These are phyloP conservation scores for Volvox carteri DNA, from an alignment of 163 green algal genomes.

Conservation along the genomic window DNA sequence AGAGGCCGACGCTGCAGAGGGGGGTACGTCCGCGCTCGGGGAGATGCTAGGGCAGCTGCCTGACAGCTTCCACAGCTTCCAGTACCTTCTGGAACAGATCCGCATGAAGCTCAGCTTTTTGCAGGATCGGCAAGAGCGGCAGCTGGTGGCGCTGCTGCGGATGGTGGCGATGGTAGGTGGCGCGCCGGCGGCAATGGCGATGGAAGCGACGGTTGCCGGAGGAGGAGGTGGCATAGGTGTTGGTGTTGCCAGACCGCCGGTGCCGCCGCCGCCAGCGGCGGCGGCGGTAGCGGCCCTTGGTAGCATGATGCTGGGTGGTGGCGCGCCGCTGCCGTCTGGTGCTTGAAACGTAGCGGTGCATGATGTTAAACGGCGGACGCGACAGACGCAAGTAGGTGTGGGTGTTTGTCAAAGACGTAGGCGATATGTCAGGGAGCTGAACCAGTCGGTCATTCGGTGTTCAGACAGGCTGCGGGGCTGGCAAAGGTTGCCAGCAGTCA, in stretches of 20 bases:
- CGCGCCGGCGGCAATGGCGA: neutral
- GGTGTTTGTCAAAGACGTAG: too few species aligned
- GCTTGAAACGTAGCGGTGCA: neutral
- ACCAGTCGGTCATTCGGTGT: too few species aligned
- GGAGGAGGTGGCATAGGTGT: neutral
- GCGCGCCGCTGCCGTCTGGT: neutral
- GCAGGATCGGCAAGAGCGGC: conserved; percentile 33
- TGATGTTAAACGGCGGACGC: too few species aligned
- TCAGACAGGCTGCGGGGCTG: too few species aligned
- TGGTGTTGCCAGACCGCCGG: neutral
- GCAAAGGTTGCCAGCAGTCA: too few species aligned
- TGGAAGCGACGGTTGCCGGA: neutral
- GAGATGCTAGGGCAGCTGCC: conserved; percentile 45
- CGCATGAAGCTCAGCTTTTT: conserved; percentile 34
- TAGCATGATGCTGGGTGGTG: neutral
- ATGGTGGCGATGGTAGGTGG: neutral
- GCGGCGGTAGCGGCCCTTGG: neutral
- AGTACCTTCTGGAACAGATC: conserved; percentile 48
- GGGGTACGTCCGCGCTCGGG: neutral
- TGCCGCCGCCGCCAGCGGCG: neutral
- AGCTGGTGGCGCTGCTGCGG: conserved; percentile 17
- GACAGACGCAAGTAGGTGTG: too few species aligned
- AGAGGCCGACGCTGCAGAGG: conserved; percentile 21
- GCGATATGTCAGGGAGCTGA: too few species aligned
- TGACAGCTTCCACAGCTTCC: conserved; percentile 51